These are phyloP conservation scores for Panicum miliaceum DNA, from an alignment of 176 grass and related monocot genomes.

Conservation along the genomic window DNA sequence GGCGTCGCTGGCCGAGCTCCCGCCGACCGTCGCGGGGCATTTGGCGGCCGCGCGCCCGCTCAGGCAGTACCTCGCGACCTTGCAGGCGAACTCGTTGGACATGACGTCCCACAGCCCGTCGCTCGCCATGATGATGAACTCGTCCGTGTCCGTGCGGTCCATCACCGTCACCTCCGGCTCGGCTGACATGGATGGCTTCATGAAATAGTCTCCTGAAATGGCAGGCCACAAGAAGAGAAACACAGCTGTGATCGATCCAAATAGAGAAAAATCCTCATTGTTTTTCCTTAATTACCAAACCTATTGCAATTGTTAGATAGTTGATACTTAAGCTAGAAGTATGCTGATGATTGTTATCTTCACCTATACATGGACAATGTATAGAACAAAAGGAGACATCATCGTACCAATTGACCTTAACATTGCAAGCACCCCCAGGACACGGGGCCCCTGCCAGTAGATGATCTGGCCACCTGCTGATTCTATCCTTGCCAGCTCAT, in stretches of 20 bases:
- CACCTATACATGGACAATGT: not conserved
- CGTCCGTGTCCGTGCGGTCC: slow-evolving; percentile 59
- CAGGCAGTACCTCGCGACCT: slow-evolving; percentile 69
- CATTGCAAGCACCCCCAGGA: slow-evolving; percentile 74
- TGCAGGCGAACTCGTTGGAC: slow-evolving; percentile 68
- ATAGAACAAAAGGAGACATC: not conserved
- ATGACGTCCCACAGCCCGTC: slow-evolving; percentile 90
- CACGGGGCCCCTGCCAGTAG: slow-evolving; percentile 83
- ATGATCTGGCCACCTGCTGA: slow-evolving; percentile 78
- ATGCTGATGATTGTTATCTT: not conserved
- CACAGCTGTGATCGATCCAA: slow-evolving; percentile 4
- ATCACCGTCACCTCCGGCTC: slow-evolving; percentile 73
- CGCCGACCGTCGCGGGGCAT: slow-evolving; percentile 45
- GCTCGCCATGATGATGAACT: slow-evolving; percentile 85
- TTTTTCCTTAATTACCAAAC: not conserved
- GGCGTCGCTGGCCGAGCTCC: slow-evolving; percentile 60
- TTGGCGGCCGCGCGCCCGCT: slow-evolving; percentile 50
- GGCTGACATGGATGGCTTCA: slow-evolving; percentile 77
- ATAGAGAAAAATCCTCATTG: not conserved
- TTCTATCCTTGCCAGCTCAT: slow-evolving; percentile 83
- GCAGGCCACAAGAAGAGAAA: not conserved
- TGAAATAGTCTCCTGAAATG: slow-evolving; percentile 77
- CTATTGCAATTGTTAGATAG: not conserved
- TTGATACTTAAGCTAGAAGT: not conserved
- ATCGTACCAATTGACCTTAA: slow-evolving; percentile 88